phyloP scores from a whole-genome alignment of 1,139 yeast species.

The Yamadazyma blattariae region DNA sequence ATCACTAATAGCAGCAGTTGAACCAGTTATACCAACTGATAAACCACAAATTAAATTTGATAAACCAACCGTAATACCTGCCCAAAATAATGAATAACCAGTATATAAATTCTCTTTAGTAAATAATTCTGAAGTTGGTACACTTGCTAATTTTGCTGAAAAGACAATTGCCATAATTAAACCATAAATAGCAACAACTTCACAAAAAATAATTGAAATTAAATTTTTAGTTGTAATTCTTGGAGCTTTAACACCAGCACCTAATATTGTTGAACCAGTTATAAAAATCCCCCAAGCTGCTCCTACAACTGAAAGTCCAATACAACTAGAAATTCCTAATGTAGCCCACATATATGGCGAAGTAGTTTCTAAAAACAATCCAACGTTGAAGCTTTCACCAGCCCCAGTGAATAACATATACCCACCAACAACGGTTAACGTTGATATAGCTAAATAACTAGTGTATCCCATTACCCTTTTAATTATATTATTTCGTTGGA shows the following conservation, averaged over 20 bases:
- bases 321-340: conserved; percentile 87
- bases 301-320: conserved; percentile 92
- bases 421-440: conserved; percentile 43
- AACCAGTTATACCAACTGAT: conserved; percentile 96
- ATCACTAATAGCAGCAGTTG: conserved; percentile 96
- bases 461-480: conserved; percentile 4
- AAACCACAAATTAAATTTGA: conserved; percentile 95
- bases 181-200: conserved; percentile 98
- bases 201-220: conserved; percentile 96
- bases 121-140: conserved; percentile 57
- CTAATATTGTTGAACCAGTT: conserved; percentile 91
- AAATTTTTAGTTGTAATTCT: conserved; percentile 95
- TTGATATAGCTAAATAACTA: conserved; percentile 20
- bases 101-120: conserved; percentile 90
- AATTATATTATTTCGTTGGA: conserved; percentile 2
- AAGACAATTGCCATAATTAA: conserved; percentile 97
- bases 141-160: conserved; percentile 80
- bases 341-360: conserved; percentile 98
- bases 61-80: conserved; percentile 92
- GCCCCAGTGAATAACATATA: conserved; percentile 87
- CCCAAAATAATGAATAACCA: conserved; percentile 96
- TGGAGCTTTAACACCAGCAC: conserved; percentile 98
- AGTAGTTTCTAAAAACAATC: conserved; percentile 77
- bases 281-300: conserved; percentile 99
- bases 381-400: conserved; percentile 88